Evolutionary conservation across 768 basidiomycete species (phyloP).

Genomic region (Pleurotus citrinopileatus): DNA sequence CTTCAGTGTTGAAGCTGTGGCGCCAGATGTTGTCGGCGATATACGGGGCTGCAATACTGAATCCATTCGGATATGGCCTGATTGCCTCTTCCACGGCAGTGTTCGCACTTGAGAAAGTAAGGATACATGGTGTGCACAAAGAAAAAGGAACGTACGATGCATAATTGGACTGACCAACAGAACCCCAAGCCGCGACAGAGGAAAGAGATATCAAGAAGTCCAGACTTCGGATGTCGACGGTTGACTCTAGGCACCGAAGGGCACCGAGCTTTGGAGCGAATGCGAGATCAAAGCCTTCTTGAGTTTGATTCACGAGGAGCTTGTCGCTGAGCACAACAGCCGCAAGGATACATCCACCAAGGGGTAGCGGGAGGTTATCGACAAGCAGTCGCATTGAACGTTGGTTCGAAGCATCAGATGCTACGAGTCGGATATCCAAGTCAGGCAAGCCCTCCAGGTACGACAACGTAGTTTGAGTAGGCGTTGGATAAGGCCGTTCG

Average conservation of each 20-base stretch:
- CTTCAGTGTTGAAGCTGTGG: slow-evolving; percentile 5
- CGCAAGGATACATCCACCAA: slow-evolving; percentile 31
- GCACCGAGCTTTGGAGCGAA: slow-evolving; percentile 27
- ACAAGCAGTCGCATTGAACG: slow-evolving; percentile 20
- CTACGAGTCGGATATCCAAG: slow-evolving; percentile 21
- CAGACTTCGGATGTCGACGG: slow-evolving; percentile 22
- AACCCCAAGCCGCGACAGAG: slow-evolving; percentile 30
- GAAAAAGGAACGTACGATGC: slow-evolving; percentile 21
- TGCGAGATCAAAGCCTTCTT: slow-evolving; percentile 24
- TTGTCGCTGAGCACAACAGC: slow-evolving; percentile 28
- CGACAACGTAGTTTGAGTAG: background rate
- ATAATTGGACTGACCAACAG: slow-evolving; percentile 36
- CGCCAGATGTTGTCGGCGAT: slow-evolving; percentile 23
- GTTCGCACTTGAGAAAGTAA: slow-evolving; percentile 26
- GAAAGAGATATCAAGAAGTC: slow-evolving; percentile 35
- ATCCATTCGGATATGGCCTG: slow-evolving; percentile 24
- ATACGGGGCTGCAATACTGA: slow-evolving; percentile 28
- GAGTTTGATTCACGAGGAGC: slow-evolving; percentile 26
- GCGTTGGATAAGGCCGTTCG: background rate
- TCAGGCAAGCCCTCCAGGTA: slow-evolving; percentile 21
- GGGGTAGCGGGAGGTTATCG: slow-evolving; percentile 16
- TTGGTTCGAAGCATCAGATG: slow-evolving; percentile 25
- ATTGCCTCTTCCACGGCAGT: slow-evolving; percentile 26
- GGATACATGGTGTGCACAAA: background rate
- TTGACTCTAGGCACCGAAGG: slow-evolving; percentile 21